Evolutionary conservation across 495 filamentous ascomycete genomes (phyloP).

Genomic region (Tuber magnatum): DNA sequence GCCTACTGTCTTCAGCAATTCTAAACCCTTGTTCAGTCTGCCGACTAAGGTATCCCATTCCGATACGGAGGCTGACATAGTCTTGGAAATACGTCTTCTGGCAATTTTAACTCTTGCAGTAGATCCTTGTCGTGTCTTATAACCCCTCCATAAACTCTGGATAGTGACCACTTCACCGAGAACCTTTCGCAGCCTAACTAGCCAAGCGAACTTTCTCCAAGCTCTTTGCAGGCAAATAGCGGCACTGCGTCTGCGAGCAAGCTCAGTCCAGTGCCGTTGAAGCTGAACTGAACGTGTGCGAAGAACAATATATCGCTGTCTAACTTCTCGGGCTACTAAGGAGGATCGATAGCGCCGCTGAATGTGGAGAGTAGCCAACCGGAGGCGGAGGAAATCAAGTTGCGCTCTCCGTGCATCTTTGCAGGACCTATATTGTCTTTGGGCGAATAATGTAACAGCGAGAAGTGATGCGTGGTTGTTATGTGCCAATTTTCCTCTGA

Average conservation of each 20-base stretch:
- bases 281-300: conserved; percentile 14
- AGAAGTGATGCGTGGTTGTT: conserved; percentile 8
- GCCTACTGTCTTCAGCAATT: conserved; percentile 27
- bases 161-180: conserved; percentile 28
- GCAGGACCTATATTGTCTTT: conserved; percentile 23
- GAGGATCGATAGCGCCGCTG: conserved; percentile 28
- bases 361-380: conserved; percentile 24
- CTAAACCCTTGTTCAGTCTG: conserved; percentile 23
- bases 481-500: conserved; percentile 23
- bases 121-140: conserved; percentile 22
- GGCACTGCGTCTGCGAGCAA: conserved; percentile 19
- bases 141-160: conserved; percentile 45
- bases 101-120: conserved; percentile 35
- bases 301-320: conserved; percentile 16
- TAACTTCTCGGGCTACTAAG: conserved; percentile 18
- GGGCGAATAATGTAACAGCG: conserved; percentile 12
- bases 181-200: conserved; percentile 36
- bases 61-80: conserved; percentile 3
- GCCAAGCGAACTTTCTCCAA: conserved; percentile 41
- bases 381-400: conserved; percentile 22
- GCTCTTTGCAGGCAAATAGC: conserved; percentile 41
- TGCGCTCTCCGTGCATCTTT: conserved; percentile 13
- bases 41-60: conserved; percentile 26
- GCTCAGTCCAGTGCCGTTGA: conserved; percentile 21
- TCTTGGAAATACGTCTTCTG: conserved; percentile 26